Conservation (phyloP, 352 stramenopile species). For the Pythium diclinum region DNA sequence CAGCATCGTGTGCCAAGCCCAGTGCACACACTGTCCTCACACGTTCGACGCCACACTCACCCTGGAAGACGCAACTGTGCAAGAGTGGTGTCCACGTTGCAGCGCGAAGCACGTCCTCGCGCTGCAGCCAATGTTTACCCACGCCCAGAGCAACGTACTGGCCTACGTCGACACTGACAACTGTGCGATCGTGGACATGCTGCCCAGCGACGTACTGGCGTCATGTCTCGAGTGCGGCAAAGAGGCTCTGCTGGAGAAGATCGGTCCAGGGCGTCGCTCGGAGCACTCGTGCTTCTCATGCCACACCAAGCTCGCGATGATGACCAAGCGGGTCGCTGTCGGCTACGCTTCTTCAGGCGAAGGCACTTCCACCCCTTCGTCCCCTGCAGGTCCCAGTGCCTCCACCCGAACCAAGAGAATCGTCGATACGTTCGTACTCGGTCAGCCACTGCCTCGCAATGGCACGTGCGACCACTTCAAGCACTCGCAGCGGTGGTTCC, state of each 20-base stretch:
- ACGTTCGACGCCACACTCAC: constrained; percentile 60
- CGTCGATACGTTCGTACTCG: constrained; percentile 56
- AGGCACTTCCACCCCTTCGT: neutral
- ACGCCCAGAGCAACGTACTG: constrained; percentile 57
- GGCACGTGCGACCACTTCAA: constrained; percentile 78
- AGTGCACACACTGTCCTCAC: constrained; percentile 71
- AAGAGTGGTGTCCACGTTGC: constrained; percentile 82
- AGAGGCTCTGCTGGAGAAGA: constrained; percentile 58
- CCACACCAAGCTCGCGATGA: constrained; percentile 73
- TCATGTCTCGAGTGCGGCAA: constrained; percentile 64
- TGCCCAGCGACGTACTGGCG: constrained; percentile 67
- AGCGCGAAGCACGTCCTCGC: constrained; percentile 66
- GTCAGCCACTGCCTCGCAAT: constrained; percentile 66
- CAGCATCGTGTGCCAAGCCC: constrained; percentile 56
- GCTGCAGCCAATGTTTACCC: constrained; percentile 66
- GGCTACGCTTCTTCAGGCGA: constrained; percentile 14
- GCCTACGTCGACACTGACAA: constrained; percentile 75
- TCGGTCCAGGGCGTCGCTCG: constrained; percentile 47
- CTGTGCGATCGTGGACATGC: constrained; percentile 63
- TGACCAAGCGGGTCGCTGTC: constrained; percentile 56
- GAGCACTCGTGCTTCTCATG: constrained; percentile 74
- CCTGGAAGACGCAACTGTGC: constrained; percentile 41
- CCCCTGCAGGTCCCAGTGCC: neutral
- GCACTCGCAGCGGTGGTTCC: constrained; percentile 79
- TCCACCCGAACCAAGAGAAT: constrained; percentile 41